Conservation (phyloP, 768 basidiomycete species). For the Tylopilus cervinicoccineus region DNA sequence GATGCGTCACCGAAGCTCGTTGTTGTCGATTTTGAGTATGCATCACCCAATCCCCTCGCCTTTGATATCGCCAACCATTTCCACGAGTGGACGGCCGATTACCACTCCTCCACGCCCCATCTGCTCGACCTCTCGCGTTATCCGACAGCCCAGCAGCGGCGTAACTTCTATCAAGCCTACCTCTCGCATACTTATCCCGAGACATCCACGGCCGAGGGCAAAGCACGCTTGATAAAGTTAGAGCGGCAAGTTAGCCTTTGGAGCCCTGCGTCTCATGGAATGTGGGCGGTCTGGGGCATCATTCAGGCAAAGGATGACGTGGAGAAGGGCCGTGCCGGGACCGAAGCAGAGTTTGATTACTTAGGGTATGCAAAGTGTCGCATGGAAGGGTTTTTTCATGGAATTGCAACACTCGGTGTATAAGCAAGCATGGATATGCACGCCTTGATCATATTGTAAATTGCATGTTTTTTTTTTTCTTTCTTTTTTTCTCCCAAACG, state of each 20-base stretch:
- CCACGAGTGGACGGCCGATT: conserved; percentile 95
- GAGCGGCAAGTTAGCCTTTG: conserved; percentile 81
- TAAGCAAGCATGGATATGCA: conserved; percentile 6
- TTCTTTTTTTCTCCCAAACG: neutral
- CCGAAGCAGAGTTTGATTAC: conserved; percentile 84
- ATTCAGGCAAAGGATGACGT: conserved; percentile 82
- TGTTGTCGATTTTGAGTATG: conserved; percentile 98
- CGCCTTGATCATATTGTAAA: neutral
- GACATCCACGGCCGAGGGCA: conserved; percentile 26
- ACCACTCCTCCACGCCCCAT: conserved; percentile 69
- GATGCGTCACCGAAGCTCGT: conserved; percentile 60
- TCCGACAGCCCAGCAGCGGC: conserved; percentile 67
- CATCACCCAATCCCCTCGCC: conserved; percentile 85
- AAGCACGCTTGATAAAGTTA: conserved; percentile 50
- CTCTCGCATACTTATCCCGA: conserved; percentile 46
- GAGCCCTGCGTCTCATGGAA: conserved; percentile 87
- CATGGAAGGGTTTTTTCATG: conserved; percentile 59
- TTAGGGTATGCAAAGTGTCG: conserved; percentile 73
- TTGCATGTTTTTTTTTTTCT: too few relatives aligned
- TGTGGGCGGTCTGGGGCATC: conserved; percentile 95
- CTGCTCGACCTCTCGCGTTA: conserved; percentile 60
- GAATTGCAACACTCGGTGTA: conserved; percentile 45
- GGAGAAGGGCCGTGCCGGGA: conserved; percentile 42
- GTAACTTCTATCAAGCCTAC: conserved; percentile 85
- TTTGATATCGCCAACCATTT: conserved; percentile 98